A percentile compares a stretch with the other conserved stretches of the same genome.
Conservation (phyloP, 1,139 yeast species). For the Yamadazyma atlantica region DNA sequence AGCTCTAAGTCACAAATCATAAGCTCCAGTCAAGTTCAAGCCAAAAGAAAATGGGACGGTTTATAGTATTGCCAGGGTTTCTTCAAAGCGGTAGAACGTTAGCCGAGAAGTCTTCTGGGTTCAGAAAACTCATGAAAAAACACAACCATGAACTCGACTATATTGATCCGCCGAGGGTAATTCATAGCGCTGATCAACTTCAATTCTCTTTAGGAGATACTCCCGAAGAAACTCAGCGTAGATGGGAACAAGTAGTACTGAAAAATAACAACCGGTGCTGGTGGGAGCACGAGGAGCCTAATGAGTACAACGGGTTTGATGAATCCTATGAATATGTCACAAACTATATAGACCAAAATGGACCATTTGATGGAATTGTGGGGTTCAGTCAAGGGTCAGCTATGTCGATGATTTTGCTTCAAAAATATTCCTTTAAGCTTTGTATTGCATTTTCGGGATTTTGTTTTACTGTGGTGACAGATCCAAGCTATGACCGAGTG, state of each 20-base stretch:
- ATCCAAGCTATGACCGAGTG: constrained; percentile 17
- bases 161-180: constrained; percentile 34
- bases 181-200: constrained; percentile 26
- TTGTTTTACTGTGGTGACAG: constrained; percentile 46
- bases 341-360: constrained; percentile 58
- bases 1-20: neutral
- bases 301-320: constrained; percentile 31
- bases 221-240: constrained; percentile 24
- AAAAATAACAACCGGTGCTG: constrained; percentile 53
- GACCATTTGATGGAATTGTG: constrained; percentile 85
- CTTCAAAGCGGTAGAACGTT: constrained; percentile 71
- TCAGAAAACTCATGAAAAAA: constrained; percentile 64
- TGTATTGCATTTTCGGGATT: constrained; percentile 57
- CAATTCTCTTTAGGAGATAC: constrained; percentile 28
- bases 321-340: constrained; percentile 43
- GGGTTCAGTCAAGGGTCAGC: constrained; percentile 98
- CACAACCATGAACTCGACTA: constrained; percentile 50
- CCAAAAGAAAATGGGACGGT: constrained; percentile 7
- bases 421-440: constrained; percentile 39
- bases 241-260: constrained; percentile 36
- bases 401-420: constrained; percentile 53
- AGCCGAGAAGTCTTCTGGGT: constrained; percentile 76
- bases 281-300: constrained; percentile 29
- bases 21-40: neutral
- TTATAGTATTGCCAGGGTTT: constrained; percentile 39